A percentile compares a stretch with the other conserved stretches of the same genome.
Evolutionary conservation across 768 basidiomycete genomes (phyloP).

Genomic region (Termitomyces sp.): DNA sequence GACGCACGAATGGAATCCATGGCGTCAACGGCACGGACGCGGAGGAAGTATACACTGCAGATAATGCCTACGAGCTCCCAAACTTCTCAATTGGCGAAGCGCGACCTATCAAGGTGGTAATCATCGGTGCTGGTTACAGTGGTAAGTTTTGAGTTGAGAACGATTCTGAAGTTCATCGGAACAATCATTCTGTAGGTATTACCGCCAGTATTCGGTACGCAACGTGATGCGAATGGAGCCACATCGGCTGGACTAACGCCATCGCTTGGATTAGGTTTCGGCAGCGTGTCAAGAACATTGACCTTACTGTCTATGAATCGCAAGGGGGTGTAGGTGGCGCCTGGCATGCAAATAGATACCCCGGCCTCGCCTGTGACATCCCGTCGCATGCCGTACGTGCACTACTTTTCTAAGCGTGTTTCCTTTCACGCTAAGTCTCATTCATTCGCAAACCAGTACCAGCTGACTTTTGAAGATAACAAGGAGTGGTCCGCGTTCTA

Average conservation of each 20-base stretch:
- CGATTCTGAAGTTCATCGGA: background rate
- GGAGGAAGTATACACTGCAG: background rate
- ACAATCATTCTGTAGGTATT: slow-evolving; percentile 30
- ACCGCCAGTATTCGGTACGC: slow-evolving; percentile 49
- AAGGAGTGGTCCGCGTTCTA: slow-evolving; percentile 60
- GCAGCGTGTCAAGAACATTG: slow-evolving; percentile 46
- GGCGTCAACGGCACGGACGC: background rate
- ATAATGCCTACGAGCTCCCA: slow-evolving; percentile 23
- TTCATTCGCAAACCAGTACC: slow-evolving; percentile 33
- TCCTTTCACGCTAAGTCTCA: background rate
- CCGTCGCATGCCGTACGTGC: slow-evolving; percentile 3
- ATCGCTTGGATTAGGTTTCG: slow-evolving; percentile 33
- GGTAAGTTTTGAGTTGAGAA: slow-evolving; percentile 25
- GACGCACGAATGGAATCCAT: background rate
- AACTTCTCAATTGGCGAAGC: slow-evolving; percentile 47
- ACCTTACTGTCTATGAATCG: slow-evolving; percentile 56
- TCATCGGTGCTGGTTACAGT: slow-evolving; percentile 55
- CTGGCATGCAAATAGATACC: slow-evolving; percentile 54
- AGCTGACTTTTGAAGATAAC: slow-evolving; percentile 52
- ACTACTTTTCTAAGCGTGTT: too few relatives aligned
- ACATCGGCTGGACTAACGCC: background rate
- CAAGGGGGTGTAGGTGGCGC: slow-evolving; percentile 55
- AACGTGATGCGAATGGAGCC: background rate
- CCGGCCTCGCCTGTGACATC: slow-evolving; percentile 16
- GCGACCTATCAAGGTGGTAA: slow-evolving; percentile 47